Evolutionary conservation across 2,329 filamentous ascomycete species (phyloP).

Genomic region (Fusarium neocosmosporiellum): DNA sequence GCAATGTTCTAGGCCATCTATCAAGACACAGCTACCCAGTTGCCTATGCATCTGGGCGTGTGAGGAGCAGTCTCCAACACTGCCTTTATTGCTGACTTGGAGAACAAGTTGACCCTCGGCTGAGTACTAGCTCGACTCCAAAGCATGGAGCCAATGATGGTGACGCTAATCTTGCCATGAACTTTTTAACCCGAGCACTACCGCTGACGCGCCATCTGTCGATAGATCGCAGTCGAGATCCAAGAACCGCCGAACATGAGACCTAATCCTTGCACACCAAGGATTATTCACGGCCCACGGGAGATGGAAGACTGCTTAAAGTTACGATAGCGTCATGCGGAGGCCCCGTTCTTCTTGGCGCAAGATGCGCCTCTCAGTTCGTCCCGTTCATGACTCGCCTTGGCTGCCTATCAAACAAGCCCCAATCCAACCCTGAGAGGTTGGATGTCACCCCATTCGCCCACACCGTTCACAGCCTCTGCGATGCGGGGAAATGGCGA

Average conservation of each 20-base stretch:
- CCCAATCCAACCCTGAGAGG: background rate
- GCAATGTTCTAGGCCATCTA: no score
- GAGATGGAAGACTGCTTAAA: background rate
- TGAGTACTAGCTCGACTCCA: background rate
- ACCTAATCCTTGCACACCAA: background rate
- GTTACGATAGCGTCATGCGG: background rate
- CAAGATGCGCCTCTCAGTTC: background rate
- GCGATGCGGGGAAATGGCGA: background rate
- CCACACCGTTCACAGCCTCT: background rate
- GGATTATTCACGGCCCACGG: background rate
- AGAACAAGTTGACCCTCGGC: background rate
- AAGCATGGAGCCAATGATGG: background rate
- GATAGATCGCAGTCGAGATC: slow-evolving; percentile 1
- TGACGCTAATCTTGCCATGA: background rate
- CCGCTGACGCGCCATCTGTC: background rate
- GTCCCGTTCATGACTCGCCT: background rate
- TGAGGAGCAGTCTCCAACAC: background rate
- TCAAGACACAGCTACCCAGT: background rate
- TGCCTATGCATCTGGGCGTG: background rate
- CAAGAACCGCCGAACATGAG: background rate
- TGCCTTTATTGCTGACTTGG: background rate
- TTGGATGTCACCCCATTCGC: background rate
- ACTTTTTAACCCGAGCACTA: background rate
- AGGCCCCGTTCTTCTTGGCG: background rate
- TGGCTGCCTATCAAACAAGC: background rate